A percentile compares a stretch with the other conserved stretches of the same genome.
Conservation (phyloP, 2,329 filamentous ascomycete species). For the Aspergillus clavatus region DNA sequence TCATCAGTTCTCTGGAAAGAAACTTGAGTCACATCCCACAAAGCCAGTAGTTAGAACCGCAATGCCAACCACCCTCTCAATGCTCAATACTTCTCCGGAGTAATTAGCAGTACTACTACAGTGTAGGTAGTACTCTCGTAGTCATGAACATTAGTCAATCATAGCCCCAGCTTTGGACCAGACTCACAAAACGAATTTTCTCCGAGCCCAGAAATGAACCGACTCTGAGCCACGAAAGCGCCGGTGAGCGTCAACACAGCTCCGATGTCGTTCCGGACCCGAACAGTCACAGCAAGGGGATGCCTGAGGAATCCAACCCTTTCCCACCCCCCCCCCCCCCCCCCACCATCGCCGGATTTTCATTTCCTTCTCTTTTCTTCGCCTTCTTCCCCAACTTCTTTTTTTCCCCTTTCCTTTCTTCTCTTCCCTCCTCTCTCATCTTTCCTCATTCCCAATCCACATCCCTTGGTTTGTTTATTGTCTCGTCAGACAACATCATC, state of each 20-base stretch:
- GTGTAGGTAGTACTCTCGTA: too few relatives aligned
- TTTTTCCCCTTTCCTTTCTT: slow-evolving; percentile 10
- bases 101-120: too few relatives aligned
- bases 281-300: neutral
- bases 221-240: neutral
- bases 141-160: neutral
- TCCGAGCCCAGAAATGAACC: neutral
- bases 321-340: neutral
- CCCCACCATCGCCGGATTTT: slow-evolving; percentile 2
- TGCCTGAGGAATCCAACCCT: slow-evolving; percentile 1
- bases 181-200: neutral
- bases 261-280: neutral
- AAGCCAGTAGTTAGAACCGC: too few relatives aligned
- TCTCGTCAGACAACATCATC: slow-evolving; percentile 11
- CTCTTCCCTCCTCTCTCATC: slow-evolving; percentile 9
- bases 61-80: too few relatives aligned
- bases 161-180: neutral
- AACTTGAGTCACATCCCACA: too few relatives aligned
- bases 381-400: slow-evolving; percentile 5
- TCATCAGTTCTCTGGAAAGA: too few relatives aligned
- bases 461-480: slow-evolving; percentile 6
- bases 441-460: slow-evolving; percentile 2
- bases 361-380: slow-evolving; percentile 4
- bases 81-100: too few relatives aligned
- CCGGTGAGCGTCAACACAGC: neutral